A percentile compares a stretch with the other conserved stretches of the same genome.
phyloP scores from a whole-genome alignment of 768 basidiomycete genomes.

The Boletus rubescentipes region DNA sequence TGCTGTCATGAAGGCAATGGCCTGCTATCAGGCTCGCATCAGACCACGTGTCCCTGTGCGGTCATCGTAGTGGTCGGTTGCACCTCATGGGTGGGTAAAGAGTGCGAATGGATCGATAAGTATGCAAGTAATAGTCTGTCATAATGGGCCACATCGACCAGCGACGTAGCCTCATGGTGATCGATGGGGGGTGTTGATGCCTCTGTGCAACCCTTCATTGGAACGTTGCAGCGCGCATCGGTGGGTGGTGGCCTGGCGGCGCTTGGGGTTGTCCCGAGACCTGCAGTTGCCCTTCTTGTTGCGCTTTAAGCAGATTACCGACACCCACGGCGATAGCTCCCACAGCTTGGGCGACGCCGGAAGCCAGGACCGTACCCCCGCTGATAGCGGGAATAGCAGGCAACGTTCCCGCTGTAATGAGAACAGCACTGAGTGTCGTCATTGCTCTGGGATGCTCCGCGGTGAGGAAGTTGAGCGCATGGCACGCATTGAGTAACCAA shows the following conservation, averaged over 20 bases:
- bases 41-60: conserved; percentile 2
- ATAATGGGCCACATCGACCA: conserved; percentile 20
- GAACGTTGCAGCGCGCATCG: conserved; percentile 32
- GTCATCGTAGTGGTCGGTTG: conserved; percentile 10
- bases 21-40: conserved; percentile 15
- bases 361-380: conserved; percentile 71
- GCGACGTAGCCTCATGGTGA: conserved; percentile 18
- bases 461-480: conserved; percentile 70
- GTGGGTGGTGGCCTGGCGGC: conserved; percentile 23
- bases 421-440: conserved; percentile 72
- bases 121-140: conserved; percentile 18
- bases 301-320: conserved; percentile 54
- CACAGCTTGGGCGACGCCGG: conserved; percentile 72
- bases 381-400: conserved; percentile 70
- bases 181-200: background rate
- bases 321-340: conserved; percentile 78
- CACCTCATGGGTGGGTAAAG: conserved; percentile 7
- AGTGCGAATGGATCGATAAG: conserved; percentile 19
- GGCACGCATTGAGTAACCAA: conserved; percentile 77
- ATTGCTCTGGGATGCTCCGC: conserved; percentile 75
- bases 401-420: conserved; percentile 76
- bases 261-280: conserved; percentile 22
- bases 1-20: conserved; percentile 7
- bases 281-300: conserved; percentile 41
- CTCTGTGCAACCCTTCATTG: conserved; percentile 12